Conservation (phyloP, 2,329 filamentous ascomycete genomes). For the Trichoderma sp. region DNA sequence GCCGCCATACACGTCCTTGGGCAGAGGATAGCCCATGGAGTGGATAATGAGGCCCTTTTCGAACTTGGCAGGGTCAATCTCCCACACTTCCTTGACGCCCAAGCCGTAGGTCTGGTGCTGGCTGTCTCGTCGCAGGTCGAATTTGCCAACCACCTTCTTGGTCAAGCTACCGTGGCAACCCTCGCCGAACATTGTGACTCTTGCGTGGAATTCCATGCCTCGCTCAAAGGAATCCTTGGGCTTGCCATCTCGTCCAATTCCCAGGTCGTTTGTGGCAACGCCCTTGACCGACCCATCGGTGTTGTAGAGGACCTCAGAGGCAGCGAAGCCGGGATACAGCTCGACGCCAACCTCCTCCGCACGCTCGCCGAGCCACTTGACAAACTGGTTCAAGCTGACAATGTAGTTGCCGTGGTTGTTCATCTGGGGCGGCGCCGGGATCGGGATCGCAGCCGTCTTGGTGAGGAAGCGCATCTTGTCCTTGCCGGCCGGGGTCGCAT, state of each 20-base stretch:
- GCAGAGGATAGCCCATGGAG: conserved; percentile 88
- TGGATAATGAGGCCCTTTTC: conserved; percentile 81
- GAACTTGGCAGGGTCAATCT: conserved; percentile 90
- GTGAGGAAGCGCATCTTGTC: conserved; percentile 96
- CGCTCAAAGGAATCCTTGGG: conserved; percentile 90
- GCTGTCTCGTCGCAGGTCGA: conserved; percentile 82
- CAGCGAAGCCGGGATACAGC: conserved; percentile 93
- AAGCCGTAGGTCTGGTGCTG: conserved; percentile 94
- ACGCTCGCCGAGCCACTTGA: conserved; percentile 91
- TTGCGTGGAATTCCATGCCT: conserved; percentile 97
- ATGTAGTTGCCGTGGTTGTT: conserved; percentile 98
- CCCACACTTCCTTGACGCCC: conserved; percentile 96
- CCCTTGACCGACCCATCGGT: conserved; percentile 85
- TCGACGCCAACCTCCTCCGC: conserved; percentile 97
- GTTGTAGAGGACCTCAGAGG: conserved; percentile 86
- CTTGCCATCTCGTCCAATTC: conserved; percentile 75
- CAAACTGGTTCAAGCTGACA: conserved; percentile 89
- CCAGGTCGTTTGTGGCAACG: conserved; percentile 93
- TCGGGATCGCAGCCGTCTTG: conserved; percentile 70
- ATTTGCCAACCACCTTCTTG: conserved; percentile 94
- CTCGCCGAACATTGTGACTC: conserved; percentile 87
- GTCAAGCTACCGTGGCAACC: conserved; percentile 94
- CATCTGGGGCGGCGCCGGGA: conserved; percentile 95
- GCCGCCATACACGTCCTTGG: conserved; percentile 87
- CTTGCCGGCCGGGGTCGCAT: conserved; percentile 76